Percentiles rank a stretch among this genome's conserved stretches.
phyloP scores from a whole-genome alignment of 345 rosid genomes.

The Eucalyptus melliodora region DNA sequence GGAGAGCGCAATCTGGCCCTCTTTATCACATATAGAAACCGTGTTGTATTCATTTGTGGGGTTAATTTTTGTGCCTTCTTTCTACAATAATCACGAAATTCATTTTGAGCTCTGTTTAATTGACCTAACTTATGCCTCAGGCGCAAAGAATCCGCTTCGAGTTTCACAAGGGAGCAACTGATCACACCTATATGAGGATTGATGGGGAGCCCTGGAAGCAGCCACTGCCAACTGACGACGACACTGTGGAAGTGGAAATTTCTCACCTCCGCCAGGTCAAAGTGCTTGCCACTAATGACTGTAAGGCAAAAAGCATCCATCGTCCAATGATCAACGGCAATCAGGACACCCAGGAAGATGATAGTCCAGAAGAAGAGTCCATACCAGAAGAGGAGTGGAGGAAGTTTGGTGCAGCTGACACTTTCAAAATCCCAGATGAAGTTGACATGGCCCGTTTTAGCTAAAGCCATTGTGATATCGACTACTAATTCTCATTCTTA shows the following conservation, averaged over 20 bases:
- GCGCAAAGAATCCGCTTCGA: slow-evolving; percentile 46
- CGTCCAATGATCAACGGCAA: neutral
- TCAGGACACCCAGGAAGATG: neutral
- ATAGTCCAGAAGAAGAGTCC: neutral
- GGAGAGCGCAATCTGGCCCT: neutral
- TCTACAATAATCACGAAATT: neutral
- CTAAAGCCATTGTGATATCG: neutral
- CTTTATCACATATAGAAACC: neutral
- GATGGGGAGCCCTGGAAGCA: slow-evolving; percentile 87
- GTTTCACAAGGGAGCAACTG: slow-evolving; percentile 47
- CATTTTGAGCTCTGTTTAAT: neutral
- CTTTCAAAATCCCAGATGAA: slow-evolving; percentile 25
- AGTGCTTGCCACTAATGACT: slow-evolving; percentile 46
- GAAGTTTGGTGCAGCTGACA: slow-evolving; percentile 35
- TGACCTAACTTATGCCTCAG: slow-evolving; percentile 1
- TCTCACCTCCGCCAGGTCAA: slow-evolving; percentile 47
- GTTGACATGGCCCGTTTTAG: neutral
- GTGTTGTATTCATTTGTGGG: neutral
- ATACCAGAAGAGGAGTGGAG: slow-evolving; percentile 3
- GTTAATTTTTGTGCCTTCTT: neutral
- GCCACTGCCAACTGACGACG: slow-evolving; percentile 51
- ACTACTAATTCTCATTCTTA: neutral
- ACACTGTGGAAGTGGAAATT: slow-evolving; percentile 47
- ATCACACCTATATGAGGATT: slow-evolving; percentile 56
- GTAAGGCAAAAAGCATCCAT: slow-evolving; percentile 25